phyloP scores from a whole-genome alignment of 2,329 filamentous ascomycete species.

The Elsinoe necatrix region DNA sequence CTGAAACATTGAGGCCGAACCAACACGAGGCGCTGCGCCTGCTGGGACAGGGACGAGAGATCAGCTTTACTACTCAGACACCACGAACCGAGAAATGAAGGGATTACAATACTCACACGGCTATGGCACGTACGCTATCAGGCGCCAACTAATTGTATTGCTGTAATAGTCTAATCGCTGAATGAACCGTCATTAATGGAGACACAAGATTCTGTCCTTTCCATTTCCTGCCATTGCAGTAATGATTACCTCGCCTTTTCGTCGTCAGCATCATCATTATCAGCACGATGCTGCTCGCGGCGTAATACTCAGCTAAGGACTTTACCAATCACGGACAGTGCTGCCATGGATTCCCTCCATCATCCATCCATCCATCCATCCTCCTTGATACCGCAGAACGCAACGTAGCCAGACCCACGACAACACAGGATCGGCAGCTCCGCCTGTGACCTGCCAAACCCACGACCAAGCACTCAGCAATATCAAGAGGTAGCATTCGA shows the following conservation, averaged over 20 bases:
- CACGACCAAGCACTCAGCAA: neutral
- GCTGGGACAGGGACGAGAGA: neutral
- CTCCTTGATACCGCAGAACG: neutral
- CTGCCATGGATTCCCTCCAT: no score
- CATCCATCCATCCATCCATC: neutral
- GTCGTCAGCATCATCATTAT: no score
- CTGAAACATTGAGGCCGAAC: neutral
- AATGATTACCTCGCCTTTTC: neutral
- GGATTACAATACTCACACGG: neutral
- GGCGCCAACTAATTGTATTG: conserved; percentile 2
- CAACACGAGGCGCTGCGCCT: neutral
- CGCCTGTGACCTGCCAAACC: neutral
- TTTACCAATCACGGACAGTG: neutral
- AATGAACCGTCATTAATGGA: neutral
- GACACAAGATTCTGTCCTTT: neutral
- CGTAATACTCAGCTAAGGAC: neutral
- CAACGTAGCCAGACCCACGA: neutral
- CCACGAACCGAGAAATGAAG: neutral
- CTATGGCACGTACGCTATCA: neutral
- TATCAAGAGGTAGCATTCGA: neutral
- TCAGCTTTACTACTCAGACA: neutral
- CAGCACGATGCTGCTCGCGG: neutral
- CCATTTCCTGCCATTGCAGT: neutral
- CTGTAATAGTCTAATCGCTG: conserved; percentile 6
- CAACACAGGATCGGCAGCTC: neutral